Evolutionary conservation across 495 filamentous ascomycete genomes (phyloP), one percentile per base, ranked within the genome.

Genomic region (Xylaria castorea): DNA sequence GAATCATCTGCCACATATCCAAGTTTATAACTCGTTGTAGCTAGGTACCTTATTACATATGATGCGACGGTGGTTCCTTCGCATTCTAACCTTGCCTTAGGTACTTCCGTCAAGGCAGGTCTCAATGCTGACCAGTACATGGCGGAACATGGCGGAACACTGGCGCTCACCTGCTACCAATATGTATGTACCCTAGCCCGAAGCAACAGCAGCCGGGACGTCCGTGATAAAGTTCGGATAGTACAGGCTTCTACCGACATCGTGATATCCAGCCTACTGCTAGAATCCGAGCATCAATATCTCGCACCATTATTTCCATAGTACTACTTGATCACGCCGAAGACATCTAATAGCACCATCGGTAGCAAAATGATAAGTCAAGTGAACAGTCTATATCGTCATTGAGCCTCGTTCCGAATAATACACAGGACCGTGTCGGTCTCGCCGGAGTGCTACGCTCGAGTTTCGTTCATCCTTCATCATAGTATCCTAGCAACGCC

Each of bases 401-500:
- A n/a, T 48, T 30, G 27, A 66, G 50, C 25, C 40, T 16, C 16
- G 27, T 46, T 66, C 42, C 7, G 63, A 50, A 66, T 8, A 25
- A 66, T 66, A 66, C 63, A 63, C 22, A 27, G 61, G 22, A 44
- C 38, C 34, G 12, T 42, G 9, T 12, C 51, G 51, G 22, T 27
- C 25, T 9, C 3, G 2, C n/a, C 20, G 0, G 53, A 57, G 53
- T 57, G 6, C 53, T 57, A 27, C 12, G 5, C 53, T 57, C 53
- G 53, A 32, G 53, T 57, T 57, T 57, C n/a, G 42, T 57, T 32
- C 57, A 32, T 27, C 2, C 44, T 22, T 70, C 67, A 20, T 70
- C 42, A 27, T n/a, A 34, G 3, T 40, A 48, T 61, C 16, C 40
- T 8, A 60, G 20, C 44, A 44, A 69, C 67, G 53, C 67, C 67